These are phyloP conservation scores for Priceomyces medius DNA, from an alignment of 805 yeast species.

Conservation along the genomic window DNA sequence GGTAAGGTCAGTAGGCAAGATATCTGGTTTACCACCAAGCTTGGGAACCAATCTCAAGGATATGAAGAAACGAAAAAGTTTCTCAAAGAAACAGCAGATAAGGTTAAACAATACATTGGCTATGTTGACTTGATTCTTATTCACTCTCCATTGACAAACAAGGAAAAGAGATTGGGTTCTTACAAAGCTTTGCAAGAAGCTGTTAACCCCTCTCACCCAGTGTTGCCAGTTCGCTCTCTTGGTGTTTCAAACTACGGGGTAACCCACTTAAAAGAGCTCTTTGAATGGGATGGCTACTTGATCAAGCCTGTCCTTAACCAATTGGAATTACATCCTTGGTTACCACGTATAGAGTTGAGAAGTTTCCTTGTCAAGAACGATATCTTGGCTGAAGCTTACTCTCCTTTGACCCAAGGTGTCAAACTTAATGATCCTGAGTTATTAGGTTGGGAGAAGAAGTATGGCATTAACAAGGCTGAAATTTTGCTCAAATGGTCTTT, in stretches of 20 bases:
- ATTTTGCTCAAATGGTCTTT: conserved; percentile 71
- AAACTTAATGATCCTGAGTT: conserved; percentile 57
- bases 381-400: conserved; percentile 69
- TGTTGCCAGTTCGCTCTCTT: conserved; percentile 58
- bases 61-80: conserved; percentile 34
- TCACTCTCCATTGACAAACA: conserved; percentile 52
- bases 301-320: conserved; percentile 68
- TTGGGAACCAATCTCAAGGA: conserved; percentile 30
- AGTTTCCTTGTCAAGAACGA: conserved; percentile 55
- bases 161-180: conserved; percentile 53
- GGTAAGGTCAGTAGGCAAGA: conserved; percentile 24
- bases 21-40: conserved; percentile 40
- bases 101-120: conserved; percentile 30
- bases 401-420: conserved; percentile 71
- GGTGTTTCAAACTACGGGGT: conserved; percentile 79
- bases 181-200: conserved; percentile 77
- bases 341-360: conserved; percentile 63
- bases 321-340: conserved; percentile 83
- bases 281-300: conserved; percentile 51
- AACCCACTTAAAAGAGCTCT: conserved; percentile 58
- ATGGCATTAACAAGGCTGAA: conserved; percentile 55
- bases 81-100: conserved; percentile 27
- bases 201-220: conserved; percentile 41
- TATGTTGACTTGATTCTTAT: conserved; percentile 42
- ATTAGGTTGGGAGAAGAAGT: conserved; percentile 46